Conservation (phyloP, 2,329 filamentous ascomycete species). For the Fusarium bactridioides region DNA sequence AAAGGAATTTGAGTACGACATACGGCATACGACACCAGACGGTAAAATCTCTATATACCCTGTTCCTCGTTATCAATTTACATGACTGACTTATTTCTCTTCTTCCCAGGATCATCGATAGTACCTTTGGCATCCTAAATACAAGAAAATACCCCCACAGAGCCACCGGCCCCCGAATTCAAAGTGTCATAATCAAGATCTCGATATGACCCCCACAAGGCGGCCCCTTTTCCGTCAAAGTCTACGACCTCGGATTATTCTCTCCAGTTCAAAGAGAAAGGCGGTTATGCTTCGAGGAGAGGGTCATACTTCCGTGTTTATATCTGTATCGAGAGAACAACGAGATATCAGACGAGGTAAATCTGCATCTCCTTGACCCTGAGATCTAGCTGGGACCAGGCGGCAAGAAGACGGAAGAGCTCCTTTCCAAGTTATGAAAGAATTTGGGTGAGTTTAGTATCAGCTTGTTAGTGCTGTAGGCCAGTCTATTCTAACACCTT, state of each 20-base stretch:
- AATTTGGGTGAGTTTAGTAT: not conserved
- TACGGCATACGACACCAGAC: not conserved
- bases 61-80: not conserved
- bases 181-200: not conserved
- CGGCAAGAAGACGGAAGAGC: fast-evolving
- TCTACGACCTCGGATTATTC: not conserved
- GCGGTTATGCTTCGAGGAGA: not conserved
- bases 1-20: not conserved
- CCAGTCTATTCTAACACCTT: not conserved
- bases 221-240: not conserved
- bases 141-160: not conserved
- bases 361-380: not conserved
- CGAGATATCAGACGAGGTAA: not conserved
- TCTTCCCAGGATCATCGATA: fast-evolving
- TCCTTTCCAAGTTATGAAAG: not conserved
- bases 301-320: fast-evolving
- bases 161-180: not conserved
- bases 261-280: not conserved
- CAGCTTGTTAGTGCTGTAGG: not conserved
- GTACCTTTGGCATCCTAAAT: fast-evolving
- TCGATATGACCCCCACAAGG: too few relatives aligned
- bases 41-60: too few relatives aligned
- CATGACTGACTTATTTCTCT: not conserved
- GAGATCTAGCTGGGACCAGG: not conserved
- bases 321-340: too few relatives aligned